phyloP scores from a whole-genome alignment of 495 filamentous ascomycete genomes.

The Talaromyces stipitatus region DNA sequence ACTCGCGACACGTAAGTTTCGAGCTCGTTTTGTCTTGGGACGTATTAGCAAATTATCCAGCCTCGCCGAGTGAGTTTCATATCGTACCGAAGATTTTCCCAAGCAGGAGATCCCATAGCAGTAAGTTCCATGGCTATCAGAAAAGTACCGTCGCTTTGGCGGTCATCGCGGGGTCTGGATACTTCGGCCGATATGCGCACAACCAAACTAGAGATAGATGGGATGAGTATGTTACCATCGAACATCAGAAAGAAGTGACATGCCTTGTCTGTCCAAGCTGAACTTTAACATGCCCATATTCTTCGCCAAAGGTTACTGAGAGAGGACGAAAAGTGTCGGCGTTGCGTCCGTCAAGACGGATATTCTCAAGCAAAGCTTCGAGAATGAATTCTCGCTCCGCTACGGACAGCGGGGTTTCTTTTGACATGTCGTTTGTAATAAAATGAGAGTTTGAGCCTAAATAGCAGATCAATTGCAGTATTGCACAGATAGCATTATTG shows the following conservation, averaged over 20 bases:
- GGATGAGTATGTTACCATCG: neutral
- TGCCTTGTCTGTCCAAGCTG: slow-evolving; percentile 86
- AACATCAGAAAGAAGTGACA: neutral
- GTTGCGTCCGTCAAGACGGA: slow-evolving; percentile 75
- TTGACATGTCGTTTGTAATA: slow-evolving; percentile 64
- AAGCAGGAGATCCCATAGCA: slow-evolving; percentile 86
- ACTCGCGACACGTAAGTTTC: slow-evolving; percentile 79
- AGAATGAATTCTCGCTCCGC: slow-evolving; percentile 71
- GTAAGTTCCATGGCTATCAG: slow-evolving; percentile 82
- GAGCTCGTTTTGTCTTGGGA: slow-evolving; percentile 56
- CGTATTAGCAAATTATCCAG: slow-evolving; percentile 12
- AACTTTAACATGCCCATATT: slow-evolving; percentile 87
- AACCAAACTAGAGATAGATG: slow-evolving; percentile 53
- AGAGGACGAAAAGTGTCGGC: slow-evolving; percentile 72
- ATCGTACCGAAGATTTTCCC: slow-evolving; percentile 72
- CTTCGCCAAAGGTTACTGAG: slow-evolving; percentile 74
- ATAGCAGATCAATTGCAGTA: neutral
- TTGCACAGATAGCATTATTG: neutral
- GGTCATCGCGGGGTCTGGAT: slow-evolving; percentile 72
- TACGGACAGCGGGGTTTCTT: slow-evolving; percentile 75
- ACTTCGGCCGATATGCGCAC: slow-evolving; percentile 84
- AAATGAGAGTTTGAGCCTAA: neutral
- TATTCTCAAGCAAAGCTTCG: slow-evolving; percentile 64
- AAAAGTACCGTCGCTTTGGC: slow-evolving; percentile 92
- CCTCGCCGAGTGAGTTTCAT: neutral